Percentiles rank a stretch among this genome's conserved stretches.
These are phyloP conservation scores for Cyphellophora attinorum DNA, from an alignment of 2,329 filamentous ascomycete species.

Conservation along the genomic window DNA sequence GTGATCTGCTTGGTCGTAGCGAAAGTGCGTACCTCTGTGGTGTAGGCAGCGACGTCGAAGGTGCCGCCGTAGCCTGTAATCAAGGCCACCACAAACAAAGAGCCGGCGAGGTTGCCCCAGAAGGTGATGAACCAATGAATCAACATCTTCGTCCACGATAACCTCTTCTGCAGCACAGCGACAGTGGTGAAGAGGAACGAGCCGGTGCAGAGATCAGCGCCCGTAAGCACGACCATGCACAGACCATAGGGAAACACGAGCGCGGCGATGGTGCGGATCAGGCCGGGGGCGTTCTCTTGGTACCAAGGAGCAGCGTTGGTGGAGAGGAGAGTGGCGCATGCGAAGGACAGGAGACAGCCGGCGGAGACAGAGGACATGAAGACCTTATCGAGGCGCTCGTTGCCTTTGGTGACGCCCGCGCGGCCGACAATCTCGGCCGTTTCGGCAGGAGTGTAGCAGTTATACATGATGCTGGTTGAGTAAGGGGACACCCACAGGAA, in stretches of 20 bases:
- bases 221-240: constrained; percentile 39
- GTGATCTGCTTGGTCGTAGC: constrained; percentile 40
- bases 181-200: constrained; percentile 28
- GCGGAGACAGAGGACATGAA: constrained; percentile 43
- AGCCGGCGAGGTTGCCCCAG: constrained; percentile 40
- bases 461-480: too few species aligned
- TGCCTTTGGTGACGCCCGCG: constrained; percentile 42
- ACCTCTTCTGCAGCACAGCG: constrained; percentile 7
- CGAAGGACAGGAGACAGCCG: constrained; percentile 43
- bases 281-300: constrained; percentile 38
- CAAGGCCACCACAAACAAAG: constrained; percentile 38
- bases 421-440: constrained; percentile 42
- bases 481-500: too few species aligned
- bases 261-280: constrained; percentile 36
- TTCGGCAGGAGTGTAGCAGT: constrained; percentile 39
- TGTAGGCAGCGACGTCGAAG: constrained; percentile 36
- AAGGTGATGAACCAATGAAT: constrained; percentile 28
- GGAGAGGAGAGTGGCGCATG: constrained; percentile 37
- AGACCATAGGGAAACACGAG: constrained; percentile 42
- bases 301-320: constrained; percentile 39
- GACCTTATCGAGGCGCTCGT: constrained; percentile 44
- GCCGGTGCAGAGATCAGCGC: constrained; percentile 40
- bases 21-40: constrained; percentile 34
- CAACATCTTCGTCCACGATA: constrained; percentile 2
- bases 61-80: constrained; percentile 41